Percentiles rank a stretch among this genome's conserved stretches.
These are phyloP conservation scores for Conticribra weissflogii DNA, from an alignment of 108 stramenopile genomes.

Conservation along the genomic window DNA sequence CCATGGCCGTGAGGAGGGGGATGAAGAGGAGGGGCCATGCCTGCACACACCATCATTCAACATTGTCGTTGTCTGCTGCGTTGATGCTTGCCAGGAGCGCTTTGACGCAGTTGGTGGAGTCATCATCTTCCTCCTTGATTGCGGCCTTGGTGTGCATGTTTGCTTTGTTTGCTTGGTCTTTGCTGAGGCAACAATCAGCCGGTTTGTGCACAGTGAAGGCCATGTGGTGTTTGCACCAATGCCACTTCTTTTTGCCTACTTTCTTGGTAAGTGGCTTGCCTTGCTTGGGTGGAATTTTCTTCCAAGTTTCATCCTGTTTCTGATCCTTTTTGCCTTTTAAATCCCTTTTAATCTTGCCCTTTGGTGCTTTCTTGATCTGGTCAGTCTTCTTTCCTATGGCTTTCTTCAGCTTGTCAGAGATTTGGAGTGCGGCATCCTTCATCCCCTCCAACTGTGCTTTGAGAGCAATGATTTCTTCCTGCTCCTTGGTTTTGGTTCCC, in stretches of 20 bases:
- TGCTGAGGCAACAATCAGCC: slow-evolving; percentile 3
- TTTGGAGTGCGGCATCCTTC: too few species aligned
- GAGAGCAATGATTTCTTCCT: too few species aligned
- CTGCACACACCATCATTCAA: slow-evolving; percentile 3
- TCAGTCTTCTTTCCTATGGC: too few species aligned
- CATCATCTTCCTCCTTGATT: neutral
- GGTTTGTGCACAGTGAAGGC: slow-evolving; percentile 2
- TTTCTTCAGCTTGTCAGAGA: too few species aligned
- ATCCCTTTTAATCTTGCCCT: too few species aligned
- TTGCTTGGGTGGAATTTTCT: slow-evolving; percentile 17
- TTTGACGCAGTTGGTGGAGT: too few species aligned
- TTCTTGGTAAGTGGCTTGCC: neutral
- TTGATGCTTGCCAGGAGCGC: neutral
- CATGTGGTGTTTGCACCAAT: slow-evolving; percentile 30
- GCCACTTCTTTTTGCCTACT: slow-evolving; percentile 5
- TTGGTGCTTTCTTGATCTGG: too few species aligned
- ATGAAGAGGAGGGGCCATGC: too few species aligned
- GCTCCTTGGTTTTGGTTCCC: too few species aligned
- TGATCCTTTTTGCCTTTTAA: neutral
- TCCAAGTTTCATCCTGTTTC: slow-evolving; percentile 17
- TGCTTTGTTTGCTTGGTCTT: neutral
- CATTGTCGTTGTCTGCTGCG: neutral
- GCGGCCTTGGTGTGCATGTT: neutral
- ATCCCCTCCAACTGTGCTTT: too few species aligned
- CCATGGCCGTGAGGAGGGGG: too few species aligned